phyloP scores from a whole-genome alignment of 2,329 filamentous ascomycete genomes.

The Claviceps sp. region DNA sequence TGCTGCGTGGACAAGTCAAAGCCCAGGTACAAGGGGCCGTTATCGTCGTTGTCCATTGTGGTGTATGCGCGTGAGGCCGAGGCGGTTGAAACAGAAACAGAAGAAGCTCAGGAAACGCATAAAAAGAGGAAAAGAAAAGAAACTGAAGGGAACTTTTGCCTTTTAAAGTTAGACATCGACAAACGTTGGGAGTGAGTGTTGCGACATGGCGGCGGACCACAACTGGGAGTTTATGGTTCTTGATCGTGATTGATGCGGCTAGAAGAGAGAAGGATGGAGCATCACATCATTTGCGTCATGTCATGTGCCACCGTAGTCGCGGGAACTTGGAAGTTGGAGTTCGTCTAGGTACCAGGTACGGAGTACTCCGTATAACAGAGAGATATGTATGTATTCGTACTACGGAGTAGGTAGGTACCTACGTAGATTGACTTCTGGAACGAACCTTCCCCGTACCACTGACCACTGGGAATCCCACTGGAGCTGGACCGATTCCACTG shows the following conservation, averaged over 20 bases:
- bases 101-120: background rate
- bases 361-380: no score
- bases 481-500: no score
- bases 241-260: slow-evolving; percentile 2
- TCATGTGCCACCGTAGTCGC: no score
- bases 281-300: no score
- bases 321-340: no score
- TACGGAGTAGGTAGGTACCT: no score
- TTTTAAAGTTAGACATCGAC: background rate
- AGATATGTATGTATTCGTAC: no score
- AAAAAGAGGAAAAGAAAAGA: background rate
- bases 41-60: background rate
- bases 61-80: background rate
- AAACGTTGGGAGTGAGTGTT: background rate
- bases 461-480: no score
- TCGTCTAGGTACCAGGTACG: no score
- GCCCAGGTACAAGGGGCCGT: slow-evolving; percentile 64
- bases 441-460: no score
- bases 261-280: background rate
- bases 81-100: background rate
- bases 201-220: background rate
- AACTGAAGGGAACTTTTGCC: background rate
- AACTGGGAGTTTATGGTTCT: background rate
- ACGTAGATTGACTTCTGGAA: no score
- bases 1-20: slow-evolving; percentile 97